Conservation (phyloP, 2,329 filamentous ascomycete genomes). For the Fusarium succisae region DNA sequence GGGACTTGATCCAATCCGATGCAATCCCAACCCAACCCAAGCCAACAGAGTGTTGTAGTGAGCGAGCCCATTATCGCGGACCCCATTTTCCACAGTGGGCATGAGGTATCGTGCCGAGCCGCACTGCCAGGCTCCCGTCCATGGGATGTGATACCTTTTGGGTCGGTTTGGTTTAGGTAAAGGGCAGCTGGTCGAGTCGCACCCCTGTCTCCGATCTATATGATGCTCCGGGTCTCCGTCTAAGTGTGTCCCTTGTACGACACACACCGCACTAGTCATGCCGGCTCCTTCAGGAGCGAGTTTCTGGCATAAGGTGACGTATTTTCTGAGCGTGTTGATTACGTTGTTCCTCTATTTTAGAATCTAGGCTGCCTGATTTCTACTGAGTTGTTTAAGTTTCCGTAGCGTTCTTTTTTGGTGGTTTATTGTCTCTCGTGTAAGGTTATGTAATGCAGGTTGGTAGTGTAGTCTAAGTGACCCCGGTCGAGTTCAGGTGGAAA, state of each 20-base stretch:
- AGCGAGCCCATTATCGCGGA: not conserved
- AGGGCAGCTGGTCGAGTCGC: not conserved
- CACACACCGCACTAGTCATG: conserved; percentile 3
- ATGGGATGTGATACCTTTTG: conserved; percentile 29
- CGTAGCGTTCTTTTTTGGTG: not conserved
- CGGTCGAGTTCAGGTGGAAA: not conserved
- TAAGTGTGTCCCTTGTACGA: conserved; percentile 1
- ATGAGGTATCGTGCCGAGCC: conserved; percentile 37
- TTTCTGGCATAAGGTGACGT: not conserved
- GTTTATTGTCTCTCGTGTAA: not conserved
- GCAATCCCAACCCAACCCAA: conserved; percentile 10
- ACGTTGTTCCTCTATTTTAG: conserved; percentile 1
- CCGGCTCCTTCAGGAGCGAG: conserved; percentile 1
- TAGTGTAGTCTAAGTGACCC: not conserved
- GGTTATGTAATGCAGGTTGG: not conserved
- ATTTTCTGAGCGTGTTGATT: not conserved
- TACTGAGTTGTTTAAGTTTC: not conserved
- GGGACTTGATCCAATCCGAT: not conserved
- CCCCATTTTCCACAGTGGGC: conserved; percentile 16
- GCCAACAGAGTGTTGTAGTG: conserved; percentile 12
- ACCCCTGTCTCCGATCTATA: conserved; percentile 20
- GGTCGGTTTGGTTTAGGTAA: not conserved
- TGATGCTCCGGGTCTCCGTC: conserved; percentile 18
- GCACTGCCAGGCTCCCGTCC: conserved; percentile 42
- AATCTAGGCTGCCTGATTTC: conserved; percentile 7